Percentiles rank a stretch among this genome's conserved stretches.
Evolutionary conservation across 768 basidiomycete genomes (phyloP).

Genomic region (Gloeopeniophorella convolvens): DNA sequence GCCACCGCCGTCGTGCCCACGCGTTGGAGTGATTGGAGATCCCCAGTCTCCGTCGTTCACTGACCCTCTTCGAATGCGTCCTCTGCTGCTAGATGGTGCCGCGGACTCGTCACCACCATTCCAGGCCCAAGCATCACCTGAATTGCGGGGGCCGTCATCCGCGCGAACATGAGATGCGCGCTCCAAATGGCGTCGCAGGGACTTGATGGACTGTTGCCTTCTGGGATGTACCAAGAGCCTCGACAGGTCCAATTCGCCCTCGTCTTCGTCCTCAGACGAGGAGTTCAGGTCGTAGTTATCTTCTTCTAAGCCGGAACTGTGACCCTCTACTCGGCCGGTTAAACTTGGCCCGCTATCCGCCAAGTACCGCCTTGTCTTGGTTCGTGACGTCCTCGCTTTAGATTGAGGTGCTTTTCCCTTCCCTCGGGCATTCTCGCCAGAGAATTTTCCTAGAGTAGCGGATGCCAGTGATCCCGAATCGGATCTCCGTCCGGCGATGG

Average conservation of each 20-base stretch:
- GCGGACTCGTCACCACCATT: neutral
- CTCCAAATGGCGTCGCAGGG: slow-evolving; percentile 57
- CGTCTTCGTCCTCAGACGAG: slow-evolving; percentile 39
- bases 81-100: neutral
- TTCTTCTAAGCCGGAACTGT: slow-evolving; percentile 38
- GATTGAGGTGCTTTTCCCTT: slow-evolving; percentile 24
- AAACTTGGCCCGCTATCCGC: slow-evolving; percentile 24
- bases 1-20: slow-evolving; percentile 1
- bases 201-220: slow-evolving; percentile 67
- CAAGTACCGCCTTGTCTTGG: slow-evolving; percentile 25
- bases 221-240: slow-evolving; percentile 63
- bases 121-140: neutral
- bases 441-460: slow-evolving; percentile 2
- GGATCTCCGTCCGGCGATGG: slow-evolving; percentile 27
- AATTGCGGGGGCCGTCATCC: neutral
- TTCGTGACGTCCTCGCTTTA: slow-evolving; percentile 14
- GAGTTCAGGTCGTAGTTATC: slow-evolving; percentile 20
- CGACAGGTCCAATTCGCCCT: slow-evolving; percentile 56
- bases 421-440: slow-evolving; percentile 22
- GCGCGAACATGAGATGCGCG: slow-evolving; percentile 9
- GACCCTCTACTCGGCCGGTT: slow-evolving; percentile 48
- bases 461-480: slow-evolving; percentile 10
- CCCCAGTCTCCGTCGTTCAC: slow-evolving; percentile 19
- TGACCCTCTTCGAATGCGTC: slow-evolving; percentile 17
- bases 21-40: neutral